Evolutionary conservation across 169 alveolate species (phyloP).

Genomic region (Cryptosporidium viatorum): DNA sequence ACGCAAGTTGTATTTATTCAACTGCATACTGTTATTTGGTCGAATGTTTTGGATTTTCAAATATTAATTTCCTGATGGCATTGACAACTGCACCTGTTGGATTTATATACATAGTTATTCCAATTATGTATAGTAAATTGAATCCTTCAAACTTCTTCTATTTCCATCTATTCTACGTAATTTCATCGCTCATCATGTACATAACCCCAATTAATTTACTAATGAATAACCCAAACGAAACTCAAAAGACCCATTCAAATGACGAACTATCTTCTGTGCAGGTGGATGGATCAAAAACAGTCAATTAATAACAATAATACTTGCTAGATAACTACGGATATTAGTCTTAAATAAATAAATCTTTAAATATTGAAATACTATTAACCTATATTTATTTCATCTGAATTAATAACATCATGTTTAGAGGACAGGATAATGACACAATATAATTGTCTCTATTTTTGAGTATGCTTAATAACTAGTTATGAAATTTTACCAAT

Average conservation of each 20-base stretch:
- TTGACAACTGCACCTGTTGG: conserved; percentile 71
- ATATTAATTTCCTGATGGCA: conserved; percentile 72
- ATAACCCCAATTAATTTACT: conserved; percentile 49
- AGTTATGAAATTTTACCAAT: background rate
- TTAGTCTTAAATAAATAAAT: no score
- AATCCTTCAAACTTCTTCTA: conserved; percentile 52
- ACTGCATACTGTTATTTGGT: conserved; percentile 71
- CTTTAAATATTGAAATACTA: no score
- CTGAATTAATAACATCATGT: background rate
- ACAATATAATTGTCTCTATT: background rate
- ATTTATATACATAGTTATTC: conserved; percentile 45
- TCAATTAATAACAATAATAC: background rate
- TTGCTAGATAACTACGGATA: background rate
- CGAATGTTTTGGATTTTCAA: conserved; percentile 70
- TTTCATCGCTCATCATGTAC: conserved; percentile 49
- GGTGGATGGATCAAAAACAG: background rate
- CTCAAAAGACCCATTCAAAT: background rate
- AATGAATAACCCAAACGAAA: conserved; percentile 28
- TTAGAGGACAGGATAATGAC: background rate
- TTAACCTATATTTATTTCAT: background rate
- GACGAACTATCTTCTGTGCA: background rate
- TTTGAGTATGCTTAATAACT: background rate
- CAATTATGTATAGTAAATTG: conserved; percentile 60
- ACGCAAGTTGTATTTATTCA: conserved; percentile 59
- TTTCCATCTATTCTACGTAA: conserved; percentile 55